Base-by-base conservation (phyloP, 495 filamentous ascomycete genomes). In the Jackrogersella minutella region DNA sequence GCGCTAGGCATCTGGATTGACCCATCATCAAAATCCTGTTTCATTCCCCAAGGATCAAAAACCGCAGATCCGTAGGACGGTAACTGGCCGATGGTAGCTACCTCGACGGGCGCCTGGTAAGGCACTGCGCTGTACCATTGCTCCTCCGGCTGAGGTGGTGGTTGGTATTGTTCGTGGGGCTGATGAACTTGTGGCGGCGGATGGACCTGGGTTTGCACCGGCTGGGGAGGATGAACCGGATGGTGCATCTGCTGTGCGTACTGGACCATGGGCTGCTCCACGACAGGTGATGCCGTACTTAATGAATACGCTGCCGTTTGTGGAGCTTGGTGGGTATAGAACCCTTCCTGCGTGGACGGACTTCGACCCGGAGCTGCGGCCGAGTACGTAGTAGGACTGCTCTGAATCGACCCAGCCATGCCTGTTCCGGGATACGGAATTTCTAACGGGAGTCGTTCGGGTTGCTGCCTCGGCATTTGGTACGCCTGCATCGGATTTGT, bases 331-430 rank as follows among this genome's bases (percentile, higher is more conserved):
- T 79, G 77, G 2, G 78, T 78, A 66, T 83, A 84, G 58, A 78
- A 82, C 26, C 74, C 77, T 6, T 81, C 78, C 47, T 80, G 79
- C 4, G 76, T 72, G 4, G 80, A 74, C 5, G 81, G 77, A 36
- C 78, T 82, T 22, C 75, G 72, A 28, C 73, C 77, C 5, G 77
- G 74, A 11, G 76, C 78, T 11, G 77, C 73, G n/a, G 79, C 77
- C 5, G 84, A 85, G 71, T 81, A 85, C 60, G 76, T 80, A 55
- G 75, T 78, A 6, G 85, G 83, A 66, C 83, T 85, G 64, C 69
- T 80, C 44, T 83, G 80, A 17, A 81, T 70, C 36, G 80, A 73
- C 21, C 64, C 68, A 5, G 76, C 61, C 54, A 79, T 73, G 31
- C 69, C 74, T 31, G 73, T 71, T 3, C 72, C 68, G 6, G 74